phyloP scores from a whole-genome alignment of 2,329 filamentous ascomycete species.

The Parastagonospora avenae region DNA sequence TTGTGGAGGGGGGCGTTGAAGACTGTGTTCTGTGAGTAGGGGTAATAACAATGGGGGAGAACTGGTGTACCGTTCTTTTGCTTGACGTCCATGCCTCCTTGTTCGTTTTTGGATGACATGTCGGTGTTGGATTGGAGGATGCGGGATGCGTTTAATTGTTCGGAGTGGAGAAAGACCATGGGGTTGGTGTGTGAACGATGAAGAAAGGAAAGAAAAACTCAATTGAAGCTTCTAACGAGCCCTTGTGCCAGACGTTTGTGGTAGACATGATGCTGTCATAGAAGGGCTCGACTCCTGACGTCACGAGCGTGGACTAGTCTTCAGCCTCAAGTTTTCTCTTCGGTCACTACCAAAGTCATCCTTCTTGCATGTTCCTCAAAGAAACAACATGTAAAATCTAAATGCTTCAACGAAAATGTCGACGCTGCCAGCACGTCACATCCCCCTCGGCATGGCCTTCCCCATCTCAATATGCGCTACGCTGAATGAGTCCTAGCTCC shows the following conservation, averaged over 20 bases:
- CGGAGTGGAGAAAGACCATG: not conserved
- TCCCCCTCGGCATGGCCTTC: not conserved
- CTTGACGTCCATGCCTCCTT: slow-evolving; percentile 31
- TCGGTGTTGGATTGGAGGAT: not conserved
- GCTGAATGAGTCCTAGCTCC: not conserved
- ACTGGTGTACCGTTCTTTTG: slow-evolving; percentile 30
- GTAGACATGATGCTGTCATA: slow-evolving; percentile 4
- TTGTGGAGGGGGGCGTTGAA: slow-evolving; percentile 32
- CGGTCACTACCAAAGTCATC: not conserved
- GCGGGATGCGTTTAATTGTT: slow-evolving; percentile 8
- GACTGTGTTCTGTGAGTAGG: slow-evolving; percentile 17
- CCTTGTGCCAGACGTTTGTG: not conserved
- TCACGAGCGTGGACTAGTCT: not conserved
- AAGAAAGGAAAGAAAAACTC: not conserved
- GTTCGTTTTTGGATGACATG: slow-evolving; percentile 27
- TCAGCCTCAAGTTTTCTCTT: not conserved
- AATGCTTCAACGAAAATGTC: not conserved
- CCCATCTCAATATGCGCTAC: not conserved
- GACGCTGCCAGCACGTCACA: not conserved
- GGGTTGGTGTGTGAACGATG: not conserved
- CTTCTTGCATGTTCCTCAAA: not conserved
- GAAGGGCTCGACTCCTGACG: not conserved
- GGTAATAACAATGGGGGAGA: not conserved
- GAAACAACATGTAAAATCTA: no score
- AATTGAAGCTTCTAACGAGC: not conserved